Percentiles rank a stretch among this genome's conserved stretches.
phyloP scores from a whole-genome alignment of 257 asterid genomes.

The Solanum bulbocastanum region DNA sequence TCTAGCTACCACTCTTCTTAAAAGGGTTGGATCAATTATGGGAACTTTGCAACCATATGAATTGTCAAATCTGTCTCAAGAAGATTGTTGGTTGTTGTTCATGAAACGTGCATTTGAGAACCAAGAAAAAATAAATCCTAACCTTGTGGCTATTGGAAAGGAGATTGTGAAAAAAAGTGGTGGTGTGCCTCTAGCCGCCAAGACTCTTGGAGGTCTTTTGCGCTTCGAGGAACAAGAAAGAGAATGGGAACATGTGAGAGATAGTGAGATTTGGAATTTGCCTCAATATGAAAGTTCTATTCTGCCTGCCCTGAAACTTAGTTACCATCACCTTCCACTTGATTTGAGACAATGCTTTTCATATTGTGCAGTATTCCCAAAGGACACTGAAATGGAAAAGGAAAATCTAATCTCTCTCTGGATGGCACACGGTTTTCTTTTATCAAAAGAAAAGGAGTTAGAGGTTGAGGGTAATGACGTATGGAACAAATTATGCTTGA shows the following conservation, averaged over 20 bases:
- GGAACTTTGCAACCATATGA: conserved; percentile 7
- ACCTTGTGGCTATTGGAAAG: conserved; percentile 9
- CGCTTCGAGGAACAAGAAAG: conserved; percentile 3
- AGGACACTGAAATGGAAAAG: not conserved
- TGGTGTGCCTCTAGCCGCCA: conserved; percentile 20
- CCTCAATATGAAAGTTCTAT: conserved; percentile 5
- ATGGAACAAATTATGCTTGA: no score
- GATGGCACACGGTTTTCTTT: not conserved
- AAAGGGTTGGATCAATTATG: conserved; percentile 9
- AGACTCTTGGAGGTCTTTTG: conserved; percentile 17
- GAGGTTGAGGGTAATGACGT: no score
- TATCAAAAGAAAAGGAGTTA: no score
- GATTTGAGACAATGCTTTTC: conserved; percentile 18
- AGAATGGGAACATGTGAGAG: conserved; percentile 12
- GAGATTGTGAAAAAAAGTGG: conserved; percentile 12
- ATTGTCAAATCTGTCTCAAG: not conserved
- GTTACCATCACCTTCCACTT: not conserved
- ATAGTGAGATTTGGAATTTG: conserved; percentile 17
- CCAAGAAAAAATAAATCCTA: not conserved
- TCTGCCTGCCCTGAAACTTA: not conserved
- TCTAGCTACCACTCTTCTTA: conserved; percentile 8
- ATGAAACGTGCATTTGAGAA: conserved; percentile 4
- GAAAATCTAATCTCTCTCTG: conserved; percentile 6
- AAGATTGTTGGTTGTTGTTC: conserved; percentile 17
- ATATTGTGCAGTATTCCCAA: conserved; percentile 18